Evolutionary conservation across 257 asterid genomes (phyloP).

Genomic region (Solanum virginianum): DNA sequence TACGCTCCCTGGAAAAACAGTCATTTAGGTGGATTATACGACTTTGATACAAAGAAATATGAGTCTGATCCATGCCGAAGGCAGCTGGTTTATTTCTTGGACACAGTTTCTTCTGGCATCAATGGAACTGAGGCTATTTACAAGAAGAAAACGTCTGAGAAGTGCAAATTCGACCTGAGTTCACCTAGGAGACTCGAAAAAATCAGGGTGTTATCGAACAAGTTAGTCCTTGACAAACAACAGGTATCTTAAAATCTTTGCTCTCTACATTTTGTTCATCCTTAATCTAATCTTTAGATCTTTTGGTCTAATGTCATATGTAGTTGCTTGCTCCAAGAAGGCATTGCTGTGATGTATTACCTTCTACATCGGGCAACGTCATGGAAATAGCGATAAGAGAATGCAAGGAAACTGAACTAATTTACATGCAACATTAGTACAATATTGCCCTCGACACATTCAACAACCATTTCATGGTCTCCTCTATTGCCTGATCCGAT

Average conservation of each 20-base stretch:
- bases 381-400: conserved; percentile 62
- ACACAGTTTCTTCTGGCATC: conserved; percentile 6
- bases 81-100: conserved; percentile 43
- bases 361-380: conserved; percentile 22
- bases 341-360: conserved; percentile 74
- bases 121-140: conserved; percentile 33
- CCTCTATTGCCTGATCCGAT: background rate
- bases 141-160: conserved; percentile 18
- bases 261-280: background rate
- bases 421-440: conserved; percentile 26
- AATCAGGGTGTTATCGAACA: conserved; percentile 41
- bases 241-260: conserved; percentile 27
- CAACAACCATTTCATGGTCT: background rate
- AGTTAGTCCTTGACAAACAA: conserved; percentile 34
- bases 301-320: background rate
- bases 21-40: conserved; percentile 8
- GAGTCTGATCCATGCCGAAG: conserved; percentile 47
- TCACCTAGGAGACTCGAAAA: conserved; percentile 59
- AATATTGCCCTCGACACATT: background rate
- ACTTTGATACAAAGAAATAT: conserved; percentile 17
- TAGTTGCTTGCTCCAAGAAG: conserved; percentile 75
- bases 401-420: conserved; percentile 64
- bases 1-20: conserved; percentile 40
- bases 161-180: conserved; percentile 39
- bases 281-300: background rate